Percentiles rank a stretch among this genome's conserved stretches.
These are phyloP conservation scores for Brassica carinata DNA, from an alignment of 345 rosid species.

Conservation along the genomic window DNA sequence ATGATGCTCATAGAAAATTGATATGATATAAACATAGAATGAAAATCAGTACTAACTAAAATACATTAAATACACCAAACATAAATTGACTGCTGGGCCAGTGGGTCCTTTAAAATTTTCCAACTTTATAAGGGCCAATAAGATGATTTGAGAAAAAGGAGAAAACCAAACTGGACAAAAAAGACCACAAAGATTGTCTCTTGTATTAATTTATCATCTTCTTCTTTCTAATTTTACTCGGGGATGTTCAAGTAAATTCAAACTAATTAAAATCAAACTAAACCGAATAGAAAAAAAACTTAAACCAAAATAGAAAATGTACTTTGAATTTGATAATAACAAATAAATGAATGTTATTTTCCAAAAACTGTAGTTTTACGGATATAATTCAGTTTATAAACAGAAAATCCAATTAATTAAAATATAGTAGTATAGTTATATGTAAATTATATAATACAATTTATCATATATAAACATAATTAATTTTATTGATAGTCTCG, in stretches of 20 bases:
- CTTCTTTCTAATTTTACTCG: conserved; percentile 6
- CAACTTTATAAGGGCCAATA: conserved; percentile 38
- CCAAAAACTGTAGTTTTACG: too few relatives aligned
- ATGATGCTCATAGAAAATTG: neutral
- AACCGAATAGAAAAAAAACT: too few relatives aligned
- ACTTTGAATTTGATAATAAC: too few relatives aligned
- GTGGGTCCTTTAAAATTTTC: conserved; percentile 21
- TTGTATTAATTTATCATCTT: conserved; percentile 5
- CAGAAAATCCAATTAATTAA: too few relatives aligned
- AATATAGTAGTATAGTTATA: too few relatives aligned
- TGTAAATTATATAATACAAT: too few relatives aligned
- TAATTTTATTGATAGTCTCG: too few relatives aligned
- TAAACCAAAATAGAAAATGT: too few relatives aligned
- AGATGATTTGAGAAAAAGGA: neutral
- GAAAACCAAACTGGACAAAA: conserved; percentile 24
- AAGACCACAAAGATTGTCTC: conserved; percentile 32
- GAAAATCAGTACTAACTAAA: conserved; percentile 34
- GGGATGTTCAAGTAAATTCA: neutral
- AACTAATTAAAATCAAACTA: too few relatives aligned
- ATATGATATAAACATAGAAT: conserved; percentile 6
- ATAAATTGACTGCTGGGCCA: conserved; percentile 30
- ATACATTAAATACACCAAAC: conserved; percentile 32
- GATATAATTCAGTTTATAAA: too few relatives aligned
- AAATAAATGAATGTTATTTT: too few relatives aligned
- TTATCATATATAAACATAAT: too few relatives aligned